These are phyloP conservation scores for Fusarium nurragi DNA, from an alignment of 2,329 filamentous ascomycete species.

Conservation along the genomic window DNA sequence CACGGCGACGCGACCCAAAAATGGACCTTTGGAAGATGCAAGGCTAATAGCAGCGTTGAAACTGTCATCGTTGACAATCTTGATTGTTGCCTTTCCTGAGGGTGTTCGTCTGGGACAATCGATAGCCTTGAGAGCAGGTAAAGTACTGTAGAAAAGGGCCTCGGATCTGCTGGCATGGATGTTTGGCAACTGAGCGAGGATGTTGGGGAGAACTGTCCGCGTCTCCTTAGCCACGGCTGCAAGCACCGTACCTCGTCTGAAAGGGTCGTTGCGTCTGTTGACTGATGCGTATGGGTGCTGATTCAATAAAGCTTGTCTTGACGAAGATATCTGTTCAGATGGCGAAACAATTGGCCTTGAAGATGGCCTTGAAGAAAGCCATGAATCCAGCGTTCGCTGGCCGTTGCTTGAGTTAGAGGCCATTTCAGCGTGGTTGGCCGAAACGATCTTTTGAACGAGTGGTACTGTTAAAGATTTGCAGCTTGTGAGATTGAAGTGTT, in stretches of 20 bases:
- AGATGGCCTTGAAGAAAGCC: conserved; percentile 33
- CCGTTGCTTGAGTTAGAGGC: conserved; percentile 7
- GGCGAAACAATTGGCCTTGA: conserved; percentile 19
- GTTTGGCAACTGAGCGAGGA: conserved; percentile 57
- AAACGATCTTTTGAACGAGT: not conserved
- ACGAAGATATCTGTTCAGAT: conserved; percentile 15
- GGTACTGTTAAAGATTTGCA: not conserved
- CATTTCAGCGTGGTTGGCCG: conserved; percentile 2
- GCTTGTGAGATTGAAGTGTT: not conserved
- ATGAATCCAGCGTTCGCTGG: conserved; percentile 45
- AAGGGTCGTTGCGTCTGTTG: conserved; percentile 26
- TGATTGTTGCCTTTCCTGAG: conserved; percentile 49
- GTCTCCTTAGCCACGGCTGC: conserved; percentile 59
- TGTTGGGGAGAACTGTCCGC: conserved; percentile 55
- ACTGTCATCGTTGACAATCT: conserved; percentile 65
- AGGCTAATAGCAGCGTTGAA: conserved; percentile 64
- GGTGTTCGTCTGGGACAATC: conserved; percentile 55
- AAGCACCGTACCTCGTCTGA: conserved; percentile 46
- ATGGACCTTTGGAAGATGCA: conserved; percentile 37
- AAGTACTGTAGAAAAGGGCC: conserved; percentile 49
- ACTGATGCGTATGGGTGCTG: conserved; percentile 8
- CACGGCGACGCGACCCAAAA: conserved; percentile 59
- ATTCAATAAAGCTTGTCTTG: conserved; percentile 18
- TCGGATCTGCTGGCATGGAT: conserved; percentile 51
- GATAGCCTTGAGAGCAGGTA: conserved; percentile 52